Evolutionary conservation across 495 filamentous ascomycete genomes (phyloP).

Genomic region (Penicillium maclennaniae): DNA sequence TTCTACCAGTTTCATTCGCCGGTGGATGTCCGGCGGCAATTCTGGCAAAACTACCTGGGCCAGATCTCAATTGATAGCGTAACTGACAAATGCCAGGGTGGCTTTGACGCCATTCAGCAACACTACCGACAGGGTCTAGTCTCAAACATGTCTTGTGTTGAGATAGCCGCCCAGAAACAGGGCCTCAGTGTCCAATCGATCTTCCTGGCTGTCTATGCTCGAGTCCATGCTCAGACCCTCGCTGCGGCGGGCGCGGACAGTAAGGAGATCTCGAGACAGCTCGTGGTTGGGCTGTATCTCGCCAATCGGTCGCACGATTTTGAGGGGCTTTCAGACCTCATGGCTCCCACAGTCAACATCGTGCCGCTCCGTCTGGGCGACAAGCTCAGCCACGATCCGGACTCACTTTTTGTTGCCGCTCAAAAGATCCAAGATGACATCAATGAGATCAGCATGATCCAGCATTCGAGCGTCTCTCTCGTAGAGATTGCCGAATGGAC

Average conservation of each 20-base stretch:
- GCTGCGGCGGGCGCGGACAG: conserved; percentile 1
- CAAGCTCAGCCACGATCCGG: conserved; percentile 10
- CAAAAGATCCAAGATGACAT: conserved; percentile 30
- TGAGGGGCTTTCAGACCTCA: conserved; percentile 26
- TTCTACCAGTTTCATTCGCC: conserved; percentile 29
- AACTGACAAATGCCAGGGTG: neutral
- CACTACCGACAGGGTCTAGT: conserved; percentile 30
- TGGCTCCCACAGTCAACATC: conserved; percentile 35
- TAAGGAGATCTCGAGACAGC: neutral
- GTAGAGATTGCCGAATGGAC: conserved; percentile 36
- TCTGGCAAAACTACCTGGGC: conserved; percentile 33
- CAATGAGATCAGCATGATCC: conserved; percentile 27
- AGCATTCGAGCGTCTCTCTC: conserved; percentile 30
- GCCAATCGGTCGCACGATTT: conserved; percentile 30
- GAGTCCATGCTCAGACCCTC: conserved; percentile 21
- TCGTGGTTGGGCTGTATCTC: conserved; percentile 33
- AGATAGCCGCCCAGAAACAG: conserved; percentile 23
- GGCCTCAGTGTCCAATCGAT: conserved; percentile 33
- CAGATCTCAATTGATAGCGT: conserved; percentile 4
- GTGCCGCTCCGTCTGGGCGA: conserved; percentile 31
- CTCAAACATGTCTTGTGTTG: conserved; percentile 24
- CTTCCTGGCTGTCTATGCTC: conserved; percentile 34
- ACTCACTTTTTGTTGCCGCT: conserved; percentile 23
- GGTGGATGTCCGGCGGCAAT: conserved; percentile 20
- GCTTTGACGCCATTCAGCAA: conserved; percentile 21